These are phyloP conservation scores for Corniculantispora saksenae DNA, from an alignment of 2,329 filamentous ascomycete genomes.

Conservation along the genomic window DNA sequence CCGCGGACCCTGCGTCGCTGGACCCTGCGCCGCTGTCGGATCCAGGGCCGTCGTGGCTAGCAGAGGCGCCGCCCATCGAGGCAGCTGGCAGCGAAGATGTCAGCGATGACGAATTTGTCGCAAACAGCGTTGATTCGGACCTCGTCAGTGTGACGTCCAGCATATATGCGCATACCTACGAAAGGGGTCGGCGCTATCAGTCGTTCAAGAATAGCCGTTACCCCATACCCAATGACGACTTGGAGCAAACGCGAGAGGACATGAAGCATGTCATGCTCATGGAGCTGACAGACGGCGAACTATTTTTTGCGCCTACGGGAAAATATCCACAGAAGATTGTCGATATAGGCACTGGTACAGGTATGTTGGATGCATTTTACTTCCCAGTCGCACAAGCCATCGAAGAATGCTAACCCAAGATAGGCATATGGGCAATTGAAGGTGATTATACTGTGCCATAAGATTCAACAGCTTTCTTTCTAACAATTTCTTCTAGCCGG, in stretches of 20 bases:
- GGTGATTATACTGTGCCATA: constrained; percentile 28
- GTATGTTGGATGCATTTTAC: constrained; percentile 13
- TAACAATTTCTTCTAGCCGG: constrained; percentile 32
- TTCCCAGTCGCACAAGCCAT: neutral
- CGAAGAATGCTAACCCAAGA: constrained; percentile 1
- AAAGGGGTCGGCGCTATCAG: constrained; percentile 43
- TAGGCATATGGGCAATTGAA: constrained; percentile 56
- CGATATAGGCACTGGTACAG: constrained; percentile 51
- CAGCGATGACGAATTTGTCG: constrained; percentile 15
- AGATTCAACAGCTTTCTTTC: neutral
- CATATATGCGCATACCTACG: constrained; percentile 36
- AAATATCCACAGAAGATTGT: constrained; percentile 44
- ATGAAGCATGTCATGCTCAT: constrained; percentile 48
- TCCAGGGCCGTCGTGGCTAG: neutral
- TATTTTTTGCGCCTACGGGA: constrained; percentile 43
- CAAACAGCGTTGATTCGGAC: constrained; percentile 13
- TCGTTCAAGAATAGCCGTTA: constrained; percentile 46
- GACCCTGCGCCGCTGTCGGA: neutral
- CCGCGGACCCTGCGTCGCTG: neutral
- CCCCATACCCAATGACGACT: constrained; percentile 48
- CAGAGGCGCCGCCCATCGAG: constrained; percentile 11
- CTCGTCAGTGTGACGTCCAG: constrained; percentile 30
- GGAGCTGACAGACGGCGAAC: constrained; percentile 42
- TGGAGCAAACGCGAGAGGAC: constrained; percentile 48
- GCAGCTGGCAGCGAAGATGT: constrained; percentile 7